A percentile compares a stretch with the other conserved stretches of the same genome.
phyloP scores from a whole-genome alignment of 2,329 filamentous ascomycete genomes.

The Thielaviopsis punctulata region DNA sequence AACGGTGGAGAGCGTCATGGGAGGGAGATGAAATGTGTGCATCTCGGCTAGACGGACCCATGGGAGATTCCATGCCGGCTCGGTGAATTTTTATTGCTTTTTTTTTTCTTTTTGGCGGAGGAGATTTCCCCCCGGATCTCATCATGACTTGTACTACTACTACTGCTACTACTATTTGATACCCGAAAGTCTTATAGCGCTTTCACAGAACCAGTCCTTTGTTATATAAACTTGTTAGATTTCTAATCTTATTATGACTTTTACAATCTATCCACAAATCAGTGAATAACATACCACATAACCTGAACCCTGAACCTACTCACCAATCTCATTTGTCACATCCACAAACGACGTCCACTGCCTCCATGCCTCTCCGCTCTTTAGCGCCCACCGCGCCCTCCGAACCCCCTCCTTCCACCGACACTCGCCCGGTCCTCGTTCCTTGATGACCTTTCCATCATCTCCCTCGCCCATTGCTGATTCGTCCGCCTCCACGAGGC shows the following conservation, averaged over 20 bases:
- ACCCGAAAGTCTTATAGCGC: not conserved
- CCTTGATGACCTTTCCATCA: conserved; percentile 61
- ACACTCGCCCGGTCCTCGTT: conserved; percentile 68
- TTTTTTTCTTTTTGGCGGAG: not conserved
- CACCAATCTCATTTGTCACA: conserved; percentile 44
- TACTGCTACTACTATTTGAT: not conserved
- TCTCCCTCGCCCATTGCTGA: conserved; percentile 68
- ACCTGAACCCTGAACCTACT: no score
- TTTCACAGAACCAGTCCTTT: not conserved
- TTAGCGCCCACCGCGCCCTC: conserved; percentile 71
- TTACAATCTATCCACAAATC: no score
- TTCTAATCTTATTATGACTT: not conserved
- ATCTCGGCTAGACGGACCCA: conserved; percentile 6
- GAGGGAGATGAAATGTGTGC: conserved; percentile 1
- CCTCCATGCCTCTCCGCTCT: conserved; percentile 69
- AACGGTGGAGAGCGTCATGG: not conserved
- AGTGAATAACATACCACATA: no score
- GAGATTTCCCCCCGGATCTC: no score
- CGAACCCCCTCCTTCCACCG: conserved; percentile 92
- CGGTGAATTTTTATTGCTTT: conserved; percentile 1
- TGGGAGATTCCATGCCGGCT: conserved; percentile 10
- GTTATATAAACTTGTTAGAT: not conserved
- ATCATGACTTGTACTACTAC: not conserved
- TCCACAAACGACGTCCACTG: conserved; percentile 75
- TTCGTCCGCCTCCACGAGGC: conserved; percentile 67